A percentile compares a stretch with the other conserved stretches of the same genome.
Conservation (phyloP, 2,329 filamentous ascomycete species). For the Trichophyton equinum region DNA sequence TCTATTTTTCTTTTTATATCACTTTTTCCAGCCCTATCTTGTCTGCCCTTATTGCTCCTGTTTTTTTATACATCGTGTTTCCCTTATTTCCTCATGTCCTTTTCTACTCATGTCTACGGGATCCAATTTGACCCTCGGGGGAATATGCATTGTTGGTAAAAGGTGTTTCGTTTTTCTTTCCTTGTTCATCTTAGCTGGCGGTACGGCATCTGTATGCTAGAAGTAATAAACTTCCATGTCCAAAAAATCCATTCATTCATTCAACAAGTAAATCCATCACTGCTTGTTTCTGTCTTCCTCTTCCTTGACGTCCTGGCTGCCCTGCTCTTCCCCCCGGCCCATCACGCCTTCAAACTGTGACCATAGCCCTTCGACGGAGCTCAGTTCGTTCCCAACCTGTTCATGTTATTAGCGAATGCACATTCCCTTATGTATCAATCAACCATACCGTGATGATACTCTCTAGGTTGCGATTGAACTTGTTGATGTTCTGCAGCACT, state of each 20-base stretch:
- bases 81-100: not conserved
- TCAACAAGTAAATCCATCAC: constrained; percentile 7
- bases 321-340: constrained; percentile 48
- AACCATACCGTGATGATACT: constrained; percentile 72
- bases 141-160: constrained; percentile 2
- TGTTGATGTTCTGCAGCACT: constrained; percentile 91
- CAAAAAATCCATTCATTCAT: not conserved
- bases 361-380: constrained; percentile 94
- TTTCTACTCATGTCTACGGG: not conserved
- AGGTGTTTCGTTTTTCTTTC: not conserved
- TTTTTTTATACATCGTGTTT: not conserved
- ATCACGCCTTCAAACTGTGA: constrained; percentile 95
- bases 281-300: constrained; percentile 11
- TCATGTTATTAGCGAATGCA: not conserved
- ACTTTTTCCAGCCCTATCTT: not conserved
- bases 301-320: not conserved
- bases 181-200: not conserved
- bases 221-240: constrained; percentile 1
- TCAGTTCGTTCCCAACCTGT: constrained; percentile 83
- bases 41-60: not conserved
- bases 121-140: not conserved
- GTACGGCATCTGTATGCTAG: constrained; percentile 1
- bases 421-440: no score
- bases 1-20: no score
- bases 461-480: constrained; percentile 82